Base-by-base conservation (phyloP, 2,329 filamentous ascomycete species). In the Aspergillus aculeatus region DNA sequence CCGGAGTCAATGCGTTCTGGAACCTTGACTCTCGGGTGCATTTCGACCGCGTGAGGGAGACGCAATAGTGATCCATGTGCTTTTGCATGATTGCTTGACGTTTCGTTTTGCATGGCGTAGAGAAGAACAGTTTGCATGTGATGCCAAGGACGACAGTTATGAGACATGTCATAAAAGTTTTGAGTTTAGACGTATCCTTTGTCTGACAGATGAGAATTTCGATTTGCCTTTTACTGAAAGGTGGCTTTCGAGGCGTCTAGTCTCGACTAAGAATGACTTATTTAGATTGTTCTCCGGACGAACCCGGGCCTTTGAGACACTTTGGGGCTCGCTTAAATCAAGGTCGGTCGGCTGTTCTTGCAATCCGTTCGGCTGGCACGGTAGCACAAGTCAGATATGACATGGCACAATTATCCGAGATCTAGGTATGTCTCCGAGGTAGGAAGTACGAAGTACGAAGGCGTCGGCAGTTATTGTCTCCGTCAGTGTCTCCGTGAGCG, bases 1-100 rank as follows among this genome's bases (percentile, higher is more conserved):
- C 65, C 21, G 58, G 54, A 5, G n/a, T 62, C 23, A 50, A 61
- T 24, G 58, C 59, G 1, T 56, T 56, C 6, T 59, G 31, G 5
- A 59, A 59, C n/a, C 53, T 59, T 5, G 35, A 32, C 21, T 29
- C 52, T 3, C 50, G 47, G n/a, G 26, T 64, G 47, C 60, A 57
- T 50, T 31, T 41, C 29, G 47, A 57, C 32, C 54, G 54, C 16
- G 54, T 51, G 35, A 26, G 44, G 32, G 47, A 50, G 24, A 48
- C 41, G 4, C 5, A 44, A 29, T 55, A 47, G 41, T 12, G 32
- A 35, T 23, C 23, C 23, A 23, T 6, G 14, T 16, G 38, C 38
- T 6, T 9, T 5, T n/a, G 38, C 6, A 44, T 44, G 38, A 44
- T 19, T 44, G 38, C 38, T 19, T 16, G 16, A 44, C 19, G 38